A percentile compares a stretch with the other conserved stretches of the same genome.
Evolutionary conservation across 2,329 filamentous ascomycete genomes (phyloP).

Genomic region (Ilyonectria destructans): DNA sequence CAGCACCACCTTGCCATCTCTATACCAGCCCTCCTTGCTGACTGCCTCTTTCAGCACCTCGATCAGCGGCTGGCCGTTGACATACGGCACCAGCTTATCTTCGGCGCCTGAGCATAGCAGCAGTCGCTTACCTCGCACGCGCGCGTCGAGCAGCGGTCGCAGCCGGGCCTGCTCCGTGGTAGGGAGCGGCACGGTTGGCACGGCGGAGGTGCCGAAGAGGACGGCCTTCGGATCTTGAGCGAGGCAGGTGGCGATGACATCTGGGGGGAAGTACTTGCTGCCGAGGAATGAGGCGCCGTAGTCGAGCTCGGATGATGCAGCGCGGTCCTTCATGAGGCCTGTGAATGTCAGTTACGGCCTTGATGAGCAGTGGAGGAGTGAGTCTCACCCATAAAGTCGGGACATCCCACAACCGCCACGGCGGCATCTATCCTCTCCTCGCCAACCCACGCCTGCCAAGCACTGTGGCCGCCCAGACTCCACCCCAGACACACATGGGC

Average conservation of each 20-base stretch:
- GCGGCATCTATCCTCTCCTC: slow-evolving; percentile 86
- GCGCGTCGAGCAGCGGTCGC: slow-evolving; percentile 62
- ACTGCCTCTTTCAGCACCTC: slow-evolving; percentile 72
- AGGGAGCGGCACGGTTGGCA: slow-evolving; percentile 54
- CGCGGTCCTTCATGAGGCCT: slow-evolving; percentile 84
- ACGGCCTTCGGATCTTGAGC: slow-evolving; percentile 83
- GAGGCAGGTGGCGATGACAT: slow-evolving; percentile 75
- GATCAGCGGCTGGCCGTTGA: slow-evolving; percentile 72
- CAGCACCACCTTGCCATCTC: slow-evolving; percentile 71
- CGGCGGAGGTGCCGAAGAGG: slow-evolving; percentile 71
- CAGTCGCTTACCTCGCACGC: slow-evolving; percentile 75
- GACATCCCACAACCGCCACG: slow-evolving; percentile 88
- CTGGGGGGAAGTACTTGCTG: slow-evolving; percentile 81
- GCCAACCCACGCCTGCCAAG: slow-evolving; percentile 86
- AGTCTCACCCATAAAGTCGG: slow-evolving; percentile 81
- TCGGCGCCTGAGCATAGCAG: slow-evolving; percentile 76
- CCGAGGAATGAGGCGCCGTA: slow-evolving; percentile 79
- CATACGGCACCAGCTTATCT: slow-evolving; percentile 83
- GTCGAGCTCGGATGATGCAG: slow-evolving; percentile 73
- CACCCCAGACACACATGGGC: slow-evolving; percentile 86
- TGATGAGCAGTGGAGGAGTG: background rate
- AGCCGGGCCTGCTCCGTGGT: slow-evolving; percentile 62
- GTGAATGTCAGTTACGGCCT: background rate
- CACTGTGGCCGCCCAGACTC: slow-evolving; percentile 88
- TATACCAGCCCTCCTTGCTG: slow-evolving; percentile 63